Base-by-base conservation (phyloP, 768 basidiomycete genomes). In the Tylopilus subfusipes region DNA sequence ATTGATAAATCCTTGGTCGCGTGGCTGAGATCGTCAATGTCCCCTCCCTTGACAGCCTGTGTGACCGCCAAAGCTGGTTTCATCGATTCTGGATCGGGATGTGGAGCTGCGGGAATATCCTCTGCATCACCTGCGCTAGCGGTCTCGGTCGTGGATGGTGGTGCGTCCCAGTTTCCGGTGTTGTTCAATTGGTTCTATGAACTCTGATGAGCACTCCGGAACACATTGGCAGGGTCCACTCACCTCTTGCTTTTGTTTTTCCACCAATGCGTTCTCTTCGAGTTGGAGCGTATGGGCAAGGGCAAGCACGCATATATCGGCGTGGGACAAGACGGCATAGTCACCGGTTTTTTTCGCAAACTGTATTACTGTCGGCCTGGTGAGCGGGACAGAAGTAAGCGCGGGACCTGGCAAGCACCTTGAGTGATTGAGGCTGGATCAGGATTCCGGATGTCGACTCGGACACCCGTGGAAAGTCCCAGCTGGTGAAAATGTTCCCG, bases 271-370 rank as follows among this genome's bases (percentile, higher is more conserved):
- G 54, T 77, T 76, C 34, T 75, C 79, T 66, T 78, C 77, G 51
- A 83, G 75, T 61, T 92, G 83, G 52, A 96, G 73, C 22, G 85
- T 79, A 66, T 90, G 85, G 7, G 94, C 93, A 61, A 99, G 76
- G 1, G 97, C 96, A 47, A 98, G 73, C 34, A 98, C 85, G 63
- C 88, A 86, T 39, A 99, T 69, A 84, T 99, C 97, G 14, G 94
- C 80, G 69, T 87, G 82, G 14, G 93, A 97, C 36, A 99, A 78
- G 44, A 93, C 95, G 40, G 90, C 76, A 67, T 93, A 95, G 72
- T 99, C 97, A 68, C 97, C 97, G 0, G 96, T 96, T 77, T 91
- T 91, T 77, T 93, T 96, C 4, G 97, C 92, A 72, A 85, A 86
- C 57, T 88, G 86, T 52, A 89, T 90, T 5, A 96, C 97, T 98